Evolutionary conservation across 805 yeast species (phyloP).

Genomic region (Candida schatavii): DNA sequence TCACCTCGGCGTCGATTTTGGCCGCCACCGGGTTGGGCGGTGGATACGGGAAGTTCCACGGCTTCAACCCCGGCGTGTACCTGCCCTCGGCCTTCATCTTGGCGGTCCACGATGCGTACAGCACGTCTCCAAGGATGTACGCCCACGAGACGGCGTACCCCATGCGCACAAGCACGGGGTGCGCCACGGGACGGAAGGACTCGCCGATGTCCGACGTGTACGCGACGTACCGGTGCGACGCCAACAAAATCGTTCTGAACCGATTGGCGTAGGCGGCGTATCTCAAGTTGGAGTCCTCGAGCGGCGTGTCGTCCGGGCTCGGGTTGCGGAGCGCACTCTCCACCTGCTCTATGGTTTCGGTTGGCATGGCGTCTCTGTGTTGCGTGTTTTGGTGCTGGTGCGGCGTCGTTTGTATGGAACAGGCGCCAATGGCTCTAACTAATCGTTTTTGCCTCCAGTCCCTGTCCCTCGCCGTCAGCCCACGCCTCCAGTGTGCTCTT

Average conservation of each 20-base stretch:
- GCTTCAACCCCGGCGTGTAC: constrained; percentile 56
- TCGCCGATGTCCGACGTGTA: constrained; percentile 87
- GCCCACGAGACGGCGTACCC: constrained; percentile 78
- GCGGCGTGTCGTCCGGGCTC: constrained; percentile 16
- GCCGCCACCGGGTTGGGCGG: constrained; percentile 38
- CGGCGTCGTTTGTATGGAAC: background rate
- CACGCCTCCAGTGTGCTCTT: too few relatives aligned
- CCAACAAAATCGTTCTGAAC: constrained; percentile 62
- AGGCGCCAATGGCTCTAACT: too few relatives aligned
- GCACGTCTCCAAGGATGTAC: constrained; percentile 72
- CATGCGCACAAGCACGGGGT: constrained; percentile 57
- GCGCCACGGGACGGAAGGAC: constrained; percentile 79
- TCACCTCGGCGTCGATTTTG: constrained; percentile 22
- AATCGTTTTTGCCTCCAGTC: too few relatives aligned
- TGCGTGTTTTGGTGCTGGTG: background rate
- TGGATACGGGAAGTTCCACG: constrained; percentile 60
- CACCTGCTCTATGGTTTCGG: constrained; percentile 2
- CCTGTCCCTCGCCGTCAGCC: too few relatives aligned
- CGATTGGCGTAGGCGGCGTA: constrained; percentile 83
- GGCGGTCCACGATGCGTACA: constrained; percentile 70
- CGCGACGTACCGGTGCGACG: constrained; percentile 80
- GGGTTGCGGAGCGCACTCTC: background rate
- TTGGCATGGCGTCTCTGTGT: background rate
- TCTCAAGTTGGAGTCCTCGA: constrained; percentile 42
- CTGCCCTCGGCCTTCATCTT: constrained; percentile 64